phyloP scores from a whole-genome alignment of 108 stramenopile genomes.

The Skeletonema grethae region DNA sequence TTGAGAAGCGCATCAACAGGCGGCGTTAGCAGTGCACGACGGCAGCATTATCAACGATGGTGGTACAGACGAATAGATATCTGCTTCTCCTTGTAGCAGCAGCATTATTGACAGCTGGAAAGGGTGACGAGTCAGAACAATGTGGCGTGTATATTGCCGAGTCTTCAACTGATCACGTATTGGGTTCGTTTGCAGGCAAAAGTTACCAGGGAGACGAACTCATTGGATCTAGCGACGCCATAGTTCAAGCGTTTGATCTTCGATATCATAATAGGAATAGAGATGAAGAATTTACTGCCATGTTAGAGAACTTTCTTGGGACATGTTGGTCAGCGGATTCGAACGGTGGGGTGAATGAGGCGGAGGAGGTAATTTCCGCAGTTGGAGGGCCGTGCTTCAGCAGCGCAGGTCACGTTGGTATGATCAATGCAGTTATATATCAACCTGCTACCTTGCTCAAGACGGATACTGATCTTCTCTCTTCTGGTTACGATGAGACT shows the following conservation, averaged over 20 bases:
- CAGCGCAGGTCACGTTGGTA: constrained; percentile 46
- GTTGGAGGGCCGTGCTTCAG: constrained; percentile 49
- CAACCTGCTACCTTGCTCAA: constrained; percentile 43
- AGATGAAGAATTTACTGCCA: constrained; percentile 5
- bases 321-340: constrained; percentile 46
- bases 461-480: constrained; percentile 39
- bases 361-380: constrained; percentile 40
- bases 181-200: constrained; percentile 42
- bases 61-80: no score
- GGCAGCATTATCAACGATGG: no score
- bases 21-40: no score
- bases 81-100: neutral
- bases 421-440: constrained; percentile 49
- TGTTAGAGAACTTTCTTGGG: constrained; percentile 32
- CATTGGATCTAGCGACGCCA: constrained; percentile 39
- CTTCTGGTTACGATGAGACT: constrained; percentile 43
- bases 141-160: constrained; percentile 50
- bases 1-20: no score
- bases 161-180: constrained; percentile 42
- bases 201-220: constrained; percentile 32
- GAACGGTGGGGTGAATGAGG: constrained; percentile 39
- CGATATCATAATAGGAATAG: constrained; percentile 18
- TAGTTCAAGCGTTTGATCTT: constrained; percentile 44
- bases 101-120: neutral
- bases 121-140: constrained; percentile 16